phyloP scores from a whole-genome alignment of 2,329 filamentous ascomycete species.

The Sporothrix dimorphospora region DNA sequence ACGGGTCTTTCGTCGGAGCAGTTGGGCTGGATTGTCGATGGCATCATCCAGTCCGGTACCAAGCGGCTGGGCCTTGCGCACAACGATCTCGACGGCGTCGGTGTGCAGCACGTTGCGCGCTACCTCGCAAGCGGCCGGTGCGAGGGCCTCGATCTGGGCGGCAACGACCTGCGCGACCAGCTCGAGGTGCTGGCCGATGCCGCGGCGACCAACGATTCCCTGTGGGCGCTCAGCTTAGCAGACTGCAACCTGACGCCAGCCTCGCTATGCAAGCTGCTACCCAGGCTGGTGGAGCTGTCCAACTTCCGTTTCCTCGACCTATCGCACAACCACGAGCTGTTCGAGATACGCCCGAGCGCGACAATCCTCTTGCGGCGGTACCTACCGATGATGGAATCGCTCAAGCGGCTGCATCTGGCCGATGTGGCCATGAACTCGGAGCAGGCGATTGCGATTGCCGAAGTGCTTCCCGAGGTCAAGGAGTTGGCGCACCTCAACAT shows the following conservation, averaged over 20 bases:
- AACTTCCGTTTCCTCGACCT: constrained; percentile 88
- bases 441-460: constrained; percentile 87
- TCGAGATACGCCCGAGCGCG: constrained; percentile 72
- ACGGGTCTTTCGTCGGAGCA: constrained; percentile 73
- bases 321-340: constrained; percentile 84
- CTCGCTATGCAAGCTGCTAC: constrained; percentile 74
- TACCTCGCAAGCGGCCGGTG: constrained; percentile 79
- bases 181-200: constrained; percentile 57
- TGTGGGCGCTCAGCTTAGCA: constrained; percentile 84
- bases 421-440: constrained; percentile 84
- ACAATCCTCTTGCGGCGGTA: constrained; percentile 74
- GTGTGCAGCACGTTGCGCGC: constrained; percentile 72
- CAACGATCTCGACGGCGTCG: constrained; percentile 74
- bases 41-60: constrained; percentile 75
- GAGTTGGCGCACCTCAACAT: constrained; percentile 85
- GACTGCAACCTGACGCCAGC: constrained; percentile 79
- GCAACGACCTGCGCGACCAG: constrained; percentile 70
- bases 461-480: constrained; percentile 82
- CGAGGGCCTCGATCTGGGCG: constrained; percentile 85
- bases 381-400: constrained; percentile 72
- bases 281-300: constrained; percentile 68
- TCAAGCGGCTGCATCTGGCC: constrained; percentile 85
- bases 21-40: constrained; percentile 77
- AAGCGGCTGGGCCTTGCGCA: constrained; percentile 80
- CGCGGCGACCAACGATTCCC: constrained; percentile 56